A percentile compares a stretch with the other conserved stretches of the same genome.
Conservation (phyloP, 2,329 filamentous ascomycete genomes). For the Anthostomella pinea region DNA sequence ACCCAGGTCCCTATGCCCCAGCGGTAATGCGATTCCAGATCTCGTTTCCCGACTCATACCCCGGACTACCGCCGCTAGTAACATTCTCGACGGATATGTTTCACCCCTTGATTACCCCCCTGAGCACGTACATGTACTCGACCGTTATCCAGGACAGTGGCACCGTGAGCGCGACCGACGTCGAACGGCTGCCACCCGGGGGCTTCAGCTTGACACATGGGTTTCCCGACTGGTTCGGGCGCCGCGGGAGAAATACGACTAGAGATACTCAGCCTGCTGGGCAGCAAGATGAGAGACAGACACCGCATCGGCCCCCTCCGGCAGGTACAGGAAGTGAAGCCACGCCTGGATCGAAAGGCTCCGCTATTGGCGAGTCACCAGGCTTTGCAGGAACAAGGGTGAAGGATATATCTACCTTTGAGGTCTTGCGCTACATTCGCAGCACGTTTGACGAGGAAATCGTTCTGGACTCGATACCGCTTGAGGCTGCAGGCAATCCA, state of each 20-base stretch:
- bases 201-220: constrained; percentile 88
- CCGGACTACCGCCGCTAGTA: constrained; percentile 74
- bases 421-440: constrained; percentile 76
- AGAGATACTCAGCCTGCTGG: constrained; percentile 41
- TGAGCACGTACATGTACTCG: constrained; percentile 93
- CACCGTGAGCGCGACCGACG: constrained; percentile 78
- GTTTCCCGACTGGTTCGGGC: constrained; percentile 86
- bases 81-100: constrained; percentile 93
- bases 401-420: constrained; percentile 54
- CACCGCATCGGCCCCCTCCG: constrained; percentile 28
- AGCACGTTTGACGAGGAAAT: constrained; percentile 75
- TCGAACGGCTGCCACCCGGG: constrained; percentile 79
- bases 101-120: constrained; percentile 85
- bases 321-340: constrained; percentile 22
- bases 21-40: constrained; percentile 89
- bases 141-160: constrained; percentile 72
- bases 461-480: constrained; percentile 73
- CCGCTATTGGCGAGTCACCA: constrained; percentile 29
- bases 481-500: constrained; percentile 82
- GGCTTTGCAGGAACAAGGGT: constrained; percentile 42
- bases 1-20: constrained; percentile 80
- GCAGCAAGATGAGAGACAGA: constrained; percentile 32
- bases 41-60: constrained; percentile 79
- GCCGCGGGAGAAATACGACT: constrained; percentile 40
- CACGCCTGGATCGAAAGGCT: constrained; percentile 24